Base-by-base conservation (phyloP, 148 eudicot genomes). In the Rheum nobile region DNA sequence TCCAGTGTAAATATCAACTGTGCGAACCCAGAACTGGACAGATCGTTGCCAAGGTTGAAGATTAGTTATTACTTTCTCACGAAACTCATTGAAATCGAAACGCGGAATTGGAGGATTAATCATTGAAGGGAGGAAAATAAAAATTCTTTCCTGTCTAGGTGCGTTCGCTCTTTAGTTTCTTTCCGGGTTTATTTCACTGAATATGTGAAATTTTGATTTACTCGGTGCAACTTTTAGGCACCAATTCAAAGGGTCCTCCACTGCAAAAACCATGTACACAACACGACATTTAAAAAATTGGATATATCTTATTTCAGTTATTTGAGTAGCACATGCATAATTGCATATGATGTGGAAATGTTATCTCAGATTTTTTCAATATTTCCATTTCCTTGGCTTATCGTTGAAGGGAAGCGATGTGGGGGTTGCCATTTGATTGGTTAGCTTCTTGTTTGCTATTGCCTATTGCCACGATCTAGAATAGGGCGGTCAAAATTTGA, bases 1-100 rank as follows among this genome's bases (percentile, higher is more conserved):
- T 31, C 98, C 97, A 21, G 96, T 79, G 77, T 95, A 95, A 71
- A 95, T 87, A 80, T 95, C 90, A 75, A 90, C 89, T 68, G 97
- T 88, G 21, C 98, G 90, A 80, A 83, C 83, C 98, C 97, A 95
- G 83, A 95, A 95, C 75, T 88, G 91, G 38, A 90, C 78, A 12
- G 97, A 90, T 22, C 97, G 86, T 19, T 95, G 91, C 85, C 84
- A 91, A 24, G 98, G 96, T 59, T 87, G 79, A 71, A 95, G 67
- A 22, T 87, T 83, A 26, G 73, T 65, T 0, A 83, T 80, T 1
- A 91, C 8, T 35, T 88, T 90, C 50, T 91, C 93, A 74, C 85
- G 86, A 77, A 95, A 72, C 22, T 91, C 93, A 72, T 84, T 78
- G 21, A 89, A 52, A 85, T 89, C 88, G 74, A 88, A 72, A 63